Evolutionary conservation across 2,329 filamentous ascomycete genomes (phyloP), one percentile per base, ranked within the genome.

Genomic region (Conoideocrella luteorostrata): DNA sequence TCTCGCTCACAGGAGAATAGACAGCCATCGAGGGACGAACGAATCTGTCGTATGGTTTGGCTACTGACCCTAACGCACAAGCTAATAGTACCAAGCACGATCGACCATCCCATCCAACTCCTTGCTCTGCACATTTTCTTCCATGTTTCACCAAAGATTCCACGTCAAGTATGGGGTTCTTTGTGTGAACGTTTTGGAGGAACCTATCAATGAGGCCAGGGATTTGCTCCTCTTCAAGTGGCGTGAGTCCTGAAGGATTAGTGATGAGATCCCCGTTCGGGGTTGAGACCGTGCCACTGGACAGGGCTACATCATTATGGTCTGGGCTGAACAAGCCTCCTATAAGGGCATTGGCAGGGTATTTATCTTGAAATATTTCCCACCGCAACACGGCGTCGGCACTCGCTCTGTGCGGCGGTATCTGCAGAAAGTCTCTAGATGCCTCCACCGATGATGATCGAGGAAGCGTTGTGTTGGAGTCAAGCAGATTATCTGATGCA

Each of bases 161-260:
- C 2, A 51, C 46, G 24, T 57, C 50, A 1, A 57, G 46, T 22
- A 56, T 52, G 9, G 54, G 55, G 45, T 57, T 57, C 40, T 57
- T 56, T 6, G 52, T 55, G 36, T 57, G 52, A 7, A 56, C 51
- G 21, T 53, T 50, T 35, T 51, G 48, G 3, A 57, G 45, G 34
- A 55, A 57, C 10, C 50, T 47, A 21, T 56, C 52, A 18, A 56
- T 48, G 10, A 57, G 50, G 4, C 43, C 37, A 5, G 52, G 50
- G 3, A 55, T 53, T 13, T 47, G 48, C 37, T 56, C 55, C 21
- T 57, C 55, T 6, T 55, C 47, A 5, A 53, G 24, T 5, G 46
- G 48, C 3, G 33, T 44, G 5, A 53, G 41, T 6, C 46, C 38
- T 11, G 41, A 29, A 5, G 49, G 17, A 2, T 45, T 24, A 3